Percentiles rank a stretch among this genome's conserved stretches.
Conservation (phyloP, 2,329 filamentous ascomycete species). For the Diaporthe humulicola region DNA sequence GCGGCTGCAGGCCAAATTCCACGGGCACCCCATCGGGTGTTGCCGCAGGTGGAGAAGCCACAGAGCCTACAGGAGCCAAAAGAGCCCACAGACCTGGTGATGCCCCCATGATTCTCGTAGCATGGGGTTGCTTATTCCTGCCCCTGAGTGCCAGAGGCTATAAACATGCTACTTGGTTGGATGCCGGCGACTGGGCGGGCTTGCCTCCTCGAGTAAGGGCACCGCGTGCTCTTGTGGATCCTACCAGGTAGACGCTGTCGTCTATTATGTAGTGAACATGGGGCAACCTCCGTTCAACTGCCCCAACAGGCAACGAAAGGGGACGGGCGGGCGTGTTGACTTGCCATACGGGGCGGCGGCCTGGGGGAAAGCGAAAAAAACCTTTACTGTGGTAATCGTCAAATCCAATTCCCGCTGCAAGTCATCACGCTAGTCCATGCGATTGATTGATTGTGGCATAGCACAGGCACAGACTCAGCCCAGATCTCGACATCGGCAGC, state of each 20-base stretch:
- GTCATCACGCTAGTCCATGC: conserved; percentile 18
- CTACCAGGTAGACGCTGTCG: neutral
- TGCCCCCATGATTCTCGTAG: neutral
- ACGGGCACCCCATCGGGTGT: conserved; percentile 32
- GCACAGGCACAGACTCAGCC: conserved; percentile 17
- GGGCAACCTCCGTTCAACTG: neutral
- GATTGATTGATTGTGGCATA: conserved; percentile 15
- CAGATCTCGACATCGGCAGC: conserved; percentile 25
- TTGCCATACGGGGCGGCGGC: neutral
- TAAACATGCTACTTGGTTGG: conserved; percentile 17
- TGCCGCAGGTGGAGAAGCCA: conserved; percentile 30
- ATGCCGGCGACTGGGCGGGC: neutral
- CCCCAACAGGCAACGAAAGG: neutral
- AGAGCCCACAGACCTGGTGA: conserved; percentile 24
- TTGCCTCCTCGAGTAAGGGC: conserved; percentile 19
- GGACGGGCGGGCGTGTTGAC: neutral
- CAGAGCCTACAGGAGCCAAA: conserved; percentile 8
- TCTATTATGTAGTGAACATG: neutral
- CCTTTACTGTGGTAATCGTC: conserved; percentile 5
- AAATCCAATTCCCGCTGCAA: conserved; percentile 22
- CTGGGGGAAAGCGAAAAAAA: neutral
- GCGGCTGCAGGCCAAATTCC: conserved; percentile 3
- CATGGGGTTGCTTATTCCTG: conserved; percentile 27
- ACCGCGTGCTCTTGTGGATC: conserved; percentile 22
- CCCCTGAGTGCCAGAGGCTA: conserved; percentile 24